Percentiles rank a stretch among this genome's conserved stretches.
Conservation (phyloP, 2,329 filamentous ascomycete genomes). For the Colletotrichum ledebouriae region DNA sequence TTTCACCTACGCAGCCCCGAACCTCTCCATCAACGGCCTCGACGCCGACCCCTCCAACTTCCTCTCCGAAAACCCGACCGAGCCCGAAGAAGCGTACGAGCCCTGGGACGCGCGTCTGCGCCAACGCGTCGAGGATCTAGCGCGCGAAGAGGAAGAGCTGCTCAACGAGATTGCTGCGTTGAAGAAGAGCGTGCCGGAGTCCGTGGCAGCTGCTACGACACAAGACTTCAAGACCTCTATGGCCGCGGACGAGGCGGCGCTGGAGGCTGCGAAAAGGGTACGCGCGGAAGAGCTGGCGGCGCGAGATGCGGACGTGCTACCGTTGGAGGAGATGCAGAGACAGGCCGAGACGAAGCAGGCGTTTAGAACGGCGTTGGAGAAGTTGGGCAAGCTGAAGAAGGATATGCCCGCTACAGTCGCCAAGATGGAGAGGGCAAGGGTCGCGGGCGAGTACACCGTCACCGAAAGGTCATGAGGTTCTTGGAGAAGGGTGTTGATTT, state of each 20-base stretch:
- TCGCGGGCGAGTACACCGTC: conserved; percentile 70
- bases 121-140: conserved; percentile 70
- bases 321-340: conserved; percentile 57
- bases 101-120: conserved; percentile 72
- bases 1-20: conserved; percentile 69
- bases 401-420: conserved; percentile 74
- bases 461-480: conserved; percentile 49
- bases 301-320: conserved; percentile 47
- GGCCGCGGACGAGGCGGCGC: conserved; percentile 62
- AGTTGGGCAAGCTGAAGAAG: conserved; percentile 66
- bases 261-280: conserved; percentile 34
- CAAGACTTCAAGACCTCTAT: conserved; percentile 57
- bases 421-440: conserved; percentile 73
- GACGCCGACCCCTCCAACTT: conserved; percentile 58
- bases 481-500: background rate
- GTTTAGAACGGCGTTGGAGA: conserved; percentile 63
- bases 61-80: conserved; percentile 48
- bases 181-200: conserved; percentile 66
- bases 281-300: conserved; percentile 43
- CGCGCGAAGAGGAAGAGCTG: conserved; percentile 73
- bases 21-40: conserved; percentile 74
- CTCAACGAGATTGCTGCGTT: conserved; percentile 73
- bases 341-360: conserved; percentile 60
- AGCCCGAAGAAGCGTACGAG: conserved; percentile 64
- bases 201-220: conserved; percentile 60